These are phyloP conservation scores for Colletotrichum viniferum DNA, from an alignment of 2,329 filamentous ascomycete genomes.

Conservation along the genomic window DNA sequence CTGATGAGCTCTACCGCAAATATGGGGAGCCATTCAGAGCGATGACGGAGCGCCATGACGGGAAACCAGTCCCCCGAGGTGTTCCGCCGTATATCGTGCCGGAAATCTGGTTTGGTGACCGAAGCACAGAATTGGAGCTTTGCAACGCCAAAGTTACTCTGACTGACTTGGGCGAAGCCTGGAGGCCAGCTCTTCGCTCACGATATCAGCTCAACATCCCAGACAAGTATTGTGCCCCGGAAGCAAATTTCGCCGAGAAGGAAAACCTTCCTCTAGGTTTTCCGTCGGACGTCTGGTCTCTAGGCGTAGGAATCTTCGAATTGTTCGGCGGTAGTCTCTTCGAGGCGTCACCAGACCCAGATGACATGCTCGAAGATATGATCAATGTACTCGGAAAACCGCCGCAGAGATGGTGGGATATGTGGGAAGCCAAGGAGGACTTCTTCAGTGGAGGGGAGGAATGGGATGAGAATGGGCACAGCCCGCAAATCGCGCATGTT, in stretches of 20 bases:
- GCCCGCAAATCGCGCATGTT: not conserved
- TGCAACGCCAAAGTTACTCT: accelerated
- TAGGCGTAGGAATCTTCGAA: not conserved
- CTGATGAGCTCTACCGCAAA: accelerated
- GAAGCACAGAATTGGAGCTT: not conserved
- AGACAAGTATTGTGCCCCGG: not conserved
- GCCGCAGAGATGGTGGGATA: not conserved
- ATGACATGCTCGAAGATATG: not conserved
- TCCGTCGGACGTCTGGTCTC: not conserved
- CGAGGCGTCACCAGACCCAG: not conserved
- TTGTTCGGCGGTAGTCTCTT: accelerated
- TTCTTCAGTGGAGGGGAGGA: not conserved
- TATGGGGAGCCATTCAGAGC: not conserved
- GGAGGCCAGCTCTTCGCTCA: accelerated
- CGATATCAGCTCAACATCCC: not conserved
- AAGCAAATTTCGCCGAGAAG: not conserved
- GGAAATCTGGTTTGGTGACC: not conserved
- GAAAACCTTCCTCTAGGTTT: not conserved
- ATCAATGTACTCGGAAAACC: not conserved
- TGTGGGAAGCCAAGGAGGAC: not conserved
- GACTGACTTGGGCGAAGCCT: not conserved
- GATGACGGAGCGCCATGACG: not conserved
- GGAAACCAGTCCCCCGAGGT: accelerated
- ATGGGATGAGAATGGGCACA: not conserved
- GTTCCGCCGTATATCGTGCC: not conserved